A percentile compares a stretch with the other conserved stretches of the same genome.
These are phyloP conservation scores for Rossbeevera mucosa DNA, from an alignment of 768 basidiomycete species.

Conservation along the genomic window DNA sequence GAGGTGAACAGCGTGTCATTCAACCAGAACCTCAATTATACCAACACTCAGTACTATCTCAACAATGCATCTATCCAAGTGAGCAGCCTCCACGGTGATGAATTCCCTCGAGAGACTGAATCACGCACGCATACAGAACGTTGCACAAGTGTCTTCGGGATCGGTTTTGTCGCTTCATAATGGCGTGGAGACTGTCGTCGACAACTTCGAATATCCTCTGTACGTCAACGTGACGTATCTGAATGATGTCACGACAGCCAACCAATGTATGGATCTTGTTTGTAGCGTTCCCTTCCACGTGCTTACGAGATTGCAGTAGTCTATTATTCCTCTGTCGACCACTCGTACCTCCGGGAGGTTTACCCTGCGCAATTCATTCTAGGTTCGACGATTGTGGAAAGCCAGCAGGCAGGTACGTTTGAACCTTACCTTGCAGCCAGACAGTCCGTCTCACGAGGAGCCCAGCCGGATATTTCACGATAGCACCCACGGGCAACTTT, in stretches of 20 bases:
- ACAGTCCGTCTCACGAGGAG: neutral
- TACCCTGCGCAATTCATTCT: slow-evolving; percentile 56
- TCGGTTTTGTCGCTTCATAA: slow-evolving; percentile 47
- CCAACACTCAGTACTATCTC: slow-evolving; percentile 60
- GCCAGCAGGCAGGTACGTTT: slow-evolving; percentile 53
- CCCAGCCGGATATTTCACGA: slow-evolving; percentile 48
- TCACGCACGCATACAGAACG: slow-evolving; percentile 33
- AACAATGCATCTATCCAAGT: slow-evolving; percentile 44
- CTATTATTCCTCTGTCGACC: slow-evolving; percentile 51
- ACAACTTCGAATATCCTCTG: slow-evolving; percentile 53
- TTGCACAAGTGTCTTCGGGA: slow-evolving; percentile 48
- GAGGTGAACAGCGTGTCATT: slow-evolving; percentile 50
- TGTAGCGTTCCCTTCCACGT: neutral
- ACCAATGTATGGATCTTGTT: slow-evolving; percentile 10
- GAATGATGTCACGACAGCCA: slow-evolving; percentile 25
- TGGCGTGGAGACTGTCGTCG: slow-evolving; percentile 38
- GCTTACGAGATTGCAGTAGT: slow-evolving; percentile 32
- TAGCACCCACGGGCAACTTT: slow-evolving; percentile 42
- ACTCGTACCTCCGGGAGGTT: slow-evolving; percentile 59
- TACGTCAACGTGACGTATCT: slow-evolving; percentile 37
- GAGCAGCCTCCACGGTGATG: neutral
- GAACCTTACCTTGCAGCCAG: neutral
- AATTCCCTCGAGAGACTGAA: neutral
- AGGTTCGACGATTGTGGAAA: slow-evolving; percentile 53
- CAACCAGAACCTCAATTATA: slow-evolving; percentile 56